Conservation (phyloP, 139 green algal species). For the Penium margaritaceum region DNA sequence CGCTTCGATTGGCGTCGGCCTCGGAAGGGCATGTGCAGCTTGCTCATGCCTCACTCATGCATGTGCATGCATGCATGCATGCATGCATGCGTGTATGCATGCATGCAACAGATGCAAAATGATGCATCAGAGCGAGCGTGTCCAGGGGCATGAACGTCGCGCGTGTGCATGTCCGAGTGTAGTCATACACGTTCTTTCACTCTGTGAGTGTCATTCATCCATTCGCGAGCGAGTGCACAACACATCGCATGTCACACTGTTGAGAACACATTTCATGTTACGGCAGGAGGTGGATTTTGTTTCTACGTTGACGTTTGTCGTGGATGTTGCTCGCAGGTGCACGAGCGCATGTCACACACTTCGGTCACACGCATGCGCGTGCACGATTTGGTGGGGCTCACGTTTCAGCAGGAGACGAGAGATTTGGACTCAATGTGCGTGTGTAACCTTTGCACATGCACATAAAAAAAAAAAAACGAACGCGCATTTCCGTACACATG, state of each 20-base stretch:
- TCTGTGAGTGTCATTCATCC: background rate
- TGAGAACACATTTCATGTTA: background rate
- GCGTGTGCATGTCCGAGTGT: background rate
- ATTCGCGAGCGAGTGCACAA: background rate
- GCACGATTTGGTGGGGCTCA: constrained; percentile 61
- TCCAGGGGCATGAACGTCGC: no score
- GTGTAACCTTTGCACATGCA: background rate
- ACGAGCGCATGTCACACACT: no score
- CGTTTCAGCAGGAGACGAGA: background rate
- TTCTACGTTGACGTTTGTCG: background rate
- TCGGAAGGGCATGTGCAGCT: constrained; percentile 51
- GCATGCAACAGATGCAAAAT: background rate
- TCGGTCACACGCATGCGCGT: background rate
- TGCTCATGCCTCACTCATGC: background rate
- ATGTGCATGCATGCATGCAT: background rate
- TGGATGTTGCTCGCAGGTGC: background rate
- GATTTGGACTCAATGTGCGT: background rate
- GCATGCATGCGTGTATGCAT: background rate
- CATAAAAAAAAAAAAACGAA: background rate
- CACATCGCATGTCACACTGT: background rate
- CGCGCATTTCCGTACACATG: background rate
- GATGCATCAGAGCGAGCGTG: background rate
- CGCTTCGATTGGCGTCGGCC: constrained; percentile 64
- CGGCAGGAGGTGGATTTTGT: no score
- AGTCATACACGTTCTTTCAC: no score